Evolutionary conservation across 352 stramenopile genomes (phyloP).

Genomic region (Peronospora destructor): DNA sequence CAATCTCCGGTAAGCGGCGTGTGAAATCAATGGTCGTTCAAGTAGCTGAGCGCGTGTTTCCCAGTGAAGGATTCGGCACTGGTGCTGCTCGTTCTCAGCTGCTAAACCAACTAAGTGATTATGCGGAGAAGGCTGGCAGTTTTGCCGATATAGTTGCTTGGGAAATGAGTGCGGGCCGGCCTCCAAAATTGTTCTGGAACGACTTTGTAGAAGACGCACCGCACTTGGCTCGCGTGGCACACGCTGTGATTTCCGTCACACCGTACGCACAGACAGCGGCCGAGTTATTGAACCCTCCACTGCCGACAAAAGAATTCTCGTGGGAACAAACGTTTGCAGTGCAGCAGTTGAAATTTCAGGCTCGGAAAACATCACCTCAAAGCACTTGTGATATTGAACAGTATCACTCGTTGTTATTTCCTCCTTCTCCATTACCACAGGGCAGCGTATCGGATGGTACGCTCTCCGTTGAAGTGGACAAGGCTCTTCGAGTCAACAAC

Average conservation of each 20-base stretch:
- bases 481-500: constrained; percentile 2
- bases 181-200: constrained; percentile 39
- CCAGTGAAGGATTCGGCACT: constrained; percentile 14
- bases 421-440: constrained; percentile 2
- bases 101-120: constrained; percentile 36
- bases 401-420: constrained; percentile 21
- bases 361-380: constrained; percentile 2
- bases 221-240: constrained; percentile 35
- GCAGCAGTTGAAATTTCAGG: constrained; percentile 29
- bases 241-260: constrained; percentile 24
- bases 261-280: constrained; percentile 16
- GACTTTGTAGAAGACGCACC: constrained; percentile 41
- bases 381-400: not conserved
- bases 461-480: constrained; percentile 7
- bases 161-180: constrained; percentile 40
- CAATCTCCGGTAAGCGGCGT: constrained; percentile 33
- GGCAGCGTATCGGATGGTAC: constrained; percentile 2
- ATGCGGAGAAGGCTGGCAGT: constrained; percentile 26
- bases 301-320: constrained; percentile 4
- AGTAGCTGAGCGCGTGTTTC: constrained; percentile 25
- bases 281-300: constrained; percentile 3
- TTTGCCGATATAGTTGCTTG: constrained; percentile 42
- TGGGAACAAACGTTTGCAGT: constrained; percentile 23
- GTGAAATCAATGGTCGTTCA: constrained; percentile 42
- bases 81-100: constrained; percentile 17